Evolutionary conservation across 225 moss, liverwort and hornwort species (phyloP), one percentile per base, ranked within the genome.

Genomic region (Bryoerythrophyllum caledonicum): DNA sequence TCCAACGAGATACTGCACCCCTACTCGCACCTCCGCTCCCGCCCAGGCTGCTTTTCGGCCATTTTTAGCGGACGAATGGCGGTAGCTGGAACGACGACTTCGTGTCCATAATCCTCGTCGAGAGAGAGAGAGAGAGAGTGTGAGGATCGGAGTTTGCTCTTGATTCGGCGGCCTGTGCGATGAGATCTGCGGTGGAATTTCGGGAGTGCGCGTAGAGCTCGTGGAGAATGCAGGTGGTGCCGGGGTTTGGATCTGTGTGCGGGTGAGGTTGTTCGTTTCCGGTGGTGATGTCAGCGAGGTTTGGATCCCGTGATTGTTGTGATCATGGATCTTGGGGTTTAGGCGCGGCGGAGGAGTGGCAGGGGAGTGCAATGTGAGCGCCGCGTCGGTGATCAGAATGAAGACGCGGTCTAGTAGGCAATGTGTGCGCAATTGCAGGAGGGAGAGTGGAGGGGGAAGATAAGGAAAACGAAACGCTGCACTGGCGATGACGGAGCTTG

Each of bases 351-450:
- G 13, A 26, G 19, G 1, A 55, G n/a, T n/a, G n/a, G n/a, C n/a
- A n/a, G n/a, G n/a, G n/a, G n/a, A n/a, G 41, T 37, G 54, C 28
- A 71, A 71, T 64, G 71, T 62, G 77, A 62, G 38, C 54, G 14
- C 27, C 3, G 13, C 54, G 14, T 30, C 20, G 54, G 24, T 57
- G 75, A 67, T 76, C 34, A 30, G 58, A 24, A 30, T 28, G 67
- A 59, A 23, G 75, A 67, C 6, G 17, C 30, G 32, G 43, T 57
- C 75, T 58, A 58, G 32, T 44, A 67, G 58, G 32, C 17, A 19
- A 25, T 52, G 63, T 64, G 19, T 67, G 59, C 48, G 67, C 35
- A 76, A 76, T 68, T n/a, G 48, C 68, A 25, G 48, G 60, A 25
- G 60, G 27, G 27, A 48, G 37, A 24, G 46, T 19, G 59, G 23